Evolutionary conservation across 2,329 filamentous ascomycete species (phyloP).

Genomic region (Didymella keratinophila): DNA sequence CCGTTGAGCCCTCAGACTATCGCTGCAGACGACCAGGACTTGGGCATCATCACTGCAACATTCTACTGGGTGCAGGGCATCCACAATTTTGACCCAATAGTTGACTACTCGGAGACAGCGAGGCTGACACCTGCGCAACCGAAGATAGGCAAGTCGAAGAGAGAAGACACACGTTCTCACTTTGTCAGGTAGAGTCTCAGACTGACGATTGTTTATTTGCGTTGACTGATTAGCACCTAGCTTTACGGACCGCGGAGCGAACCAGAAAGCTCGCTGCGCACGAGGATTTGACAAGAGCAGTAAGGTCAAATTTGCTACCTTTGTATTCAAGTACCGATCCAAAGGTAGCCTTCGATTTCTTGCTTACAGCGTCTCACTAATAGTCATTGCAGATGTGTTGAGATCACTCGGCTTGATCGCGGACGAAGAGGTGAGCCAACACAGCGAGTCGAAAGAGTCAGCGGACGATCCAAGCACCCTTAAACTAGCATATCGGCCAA

Average conservation of each 20-base stretch:
- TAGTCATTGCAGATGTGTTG: neutral
- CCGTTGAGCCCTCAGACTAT: neutral
- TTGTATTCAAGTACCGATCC: neutral
- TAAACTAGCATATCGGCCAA: neutral
- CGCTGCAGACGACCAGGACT: too few relatives aligned
- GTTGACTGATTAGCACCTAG: neutral
- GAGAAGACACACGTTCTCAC: neutral
- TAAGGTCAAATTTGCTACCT: neutral
- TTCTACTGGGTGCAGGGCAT: neutral
- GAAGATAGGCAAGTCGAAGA: neutral
- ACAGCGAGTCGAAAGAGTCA: neutral
- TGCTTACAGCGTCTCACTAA: neutral
- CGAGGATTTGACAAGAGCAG: neutral
- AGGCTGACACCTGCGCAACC: neutral
- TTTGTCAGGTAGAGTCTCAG: neutral
- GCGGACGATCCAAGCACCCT: neutral
- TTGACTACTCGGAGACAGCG: neutral
- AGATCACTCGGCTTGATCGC: neutral
- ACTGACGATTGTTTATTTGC: neutral
- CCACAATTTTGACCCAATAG: neutral
- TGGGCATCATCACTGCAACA: neutral
- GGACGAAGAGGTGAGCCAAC: neutral
- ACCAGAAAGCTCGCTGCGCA: neutral
- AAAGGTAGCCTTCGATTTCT: neutral
- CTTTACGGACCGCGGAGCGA: neutral